A percentile compares a stretch with the other conserved stretches of the same genome.
These are phyloP conservation scores for Prunus campanulata DNA, from an alignment of 306 rosid species.

Conservation along the genomic window DNA sequence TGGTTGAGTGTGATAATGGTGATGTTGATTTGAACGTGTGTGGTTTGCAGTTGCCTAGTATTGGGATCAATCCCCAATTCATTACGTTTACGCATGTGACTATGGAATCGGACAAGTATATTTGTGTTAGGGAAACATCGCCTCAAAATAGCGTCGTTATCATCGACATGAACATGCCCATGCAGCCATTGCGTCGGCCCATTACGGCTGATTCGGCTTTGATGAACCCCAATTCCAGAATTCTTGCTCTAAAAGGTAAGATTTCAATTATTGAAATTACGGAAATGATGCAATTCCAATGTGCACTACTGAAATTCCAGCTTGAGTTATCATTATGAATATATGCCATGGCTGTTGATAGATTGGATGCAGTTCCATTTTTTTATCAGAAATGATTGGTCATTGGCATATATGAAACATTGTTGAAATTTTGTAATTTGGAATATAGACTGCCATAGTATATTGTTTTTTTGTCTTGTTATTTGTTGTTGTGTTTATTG, in stretches of 20 bases:
- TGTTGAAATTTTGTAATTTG: background rate
- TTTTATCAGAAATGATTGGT: background rate
- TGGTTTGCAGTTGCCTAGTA: conserved; percentile 52
- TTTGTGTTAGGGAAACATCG: conserved; percentile 75
- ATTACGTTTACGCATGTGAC: conserved; percentile 78
- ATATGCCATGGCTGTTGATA: background rate
- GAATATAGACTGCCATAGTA: background rate
- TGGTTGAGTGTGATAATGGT: background rate
- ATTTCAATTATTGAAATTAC: background rate
- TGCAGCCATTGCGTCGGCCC: conserved; percentile 80
- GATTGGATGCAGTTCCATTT: background rate
- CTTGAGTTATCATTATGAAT: background rate
- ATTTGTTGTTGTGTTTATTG: background rate
- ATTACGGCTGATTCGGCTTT: conserved; percentile 81
- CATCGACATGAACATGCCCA: conserved; percentile 73
- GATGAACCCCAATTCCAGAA: conserved; percentile 72
- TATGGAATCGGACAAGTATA: conserved; percentile 82
- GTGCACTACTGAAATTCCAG: background rate
- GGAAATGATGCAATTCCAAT: background rate
- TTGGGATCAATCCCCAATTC: conserved; percentile 72
- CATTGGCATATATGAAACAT: background rate
- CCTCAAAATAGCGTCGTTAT: conserved; percentile 75
- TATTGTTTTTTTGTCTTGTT: background rate
- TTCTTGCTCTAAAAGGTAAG: conserved; percentile 74
- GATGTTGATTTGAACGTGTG: conserved; percentile 9